Percentiles rank a stretch among this genome's conserved stretches.
phyloP scores from a whole-genome alignment of 495 filamentous ascomycete species.

The Aspergillus carlsbadensis region DNA sequence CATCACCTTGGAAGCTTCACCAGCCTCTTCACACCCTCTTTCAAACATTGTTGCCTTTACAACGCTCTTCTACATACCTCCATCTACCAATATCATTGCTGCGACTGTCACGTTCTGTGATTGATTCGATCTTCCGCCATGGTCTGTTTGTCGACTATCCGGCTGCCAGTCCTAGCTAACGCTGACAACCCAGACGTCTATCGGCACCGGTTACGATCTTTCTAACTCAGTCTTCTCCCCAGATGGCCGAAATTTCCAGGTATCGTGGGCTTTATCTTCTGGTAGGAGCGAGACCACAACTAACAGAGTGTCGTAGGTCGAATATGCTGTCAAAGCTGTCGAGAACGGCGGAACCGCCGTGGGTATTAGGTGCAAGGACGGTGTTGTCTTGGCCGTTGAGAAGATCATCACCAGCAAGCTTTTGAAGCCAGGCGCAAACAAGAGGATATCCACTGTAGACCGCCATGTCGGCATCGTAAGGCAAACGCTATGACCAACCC shows the following conservation, averaged over 20 bases:
- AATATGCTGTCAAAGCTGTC: conserved; percentile 98
- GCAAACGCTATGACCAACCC: conserved; percentile 1
- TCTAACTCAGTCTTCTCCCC: conserved; percentile 99
- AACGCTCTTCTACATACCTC: background rate
- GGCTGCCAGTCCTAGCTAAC: conserved; percentile 14
- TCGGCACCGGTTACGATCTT: conserved; percentile 99
- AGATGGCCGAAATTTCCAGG: conserved; percentile 97
- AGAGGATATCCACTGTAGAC: conserved; percentile 93
- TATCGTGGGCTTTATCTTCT: conserved; percentile 24
- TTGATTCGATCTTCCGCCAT: conserved; percentile 27
- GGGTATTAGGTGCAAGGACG: conserved; percentile 96
- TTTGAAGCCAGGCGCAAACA: conserved; percentile 89
- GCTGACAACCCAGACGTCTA: conserved; percentile 72
- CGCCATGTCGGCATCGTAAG: conserved; percentile 90
- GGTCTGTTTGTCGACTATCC: conserved; percentile 26
- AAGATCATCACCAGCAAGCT: conserved; percentile 95
- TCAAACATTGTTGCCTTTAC: background rate
- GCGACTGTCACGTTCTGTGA: conserved; percentile 2
- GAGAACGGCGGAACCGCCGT: conserved; percentile 97
- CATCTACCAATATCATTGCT: background rate
- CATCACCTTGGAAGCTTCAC: background rate
- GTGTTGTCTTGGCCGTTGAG: conserved; percentile 93
- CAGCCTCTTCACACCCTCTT: conserved; percentile 5
- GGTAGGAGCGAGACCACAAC: background rate
- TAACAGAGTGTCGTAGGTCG: conserved; percentile 56